phyloP scores from a whole-genome alignment of 495 filamentous ascomycete species.

The Penicillium coprophilum region DNA sequence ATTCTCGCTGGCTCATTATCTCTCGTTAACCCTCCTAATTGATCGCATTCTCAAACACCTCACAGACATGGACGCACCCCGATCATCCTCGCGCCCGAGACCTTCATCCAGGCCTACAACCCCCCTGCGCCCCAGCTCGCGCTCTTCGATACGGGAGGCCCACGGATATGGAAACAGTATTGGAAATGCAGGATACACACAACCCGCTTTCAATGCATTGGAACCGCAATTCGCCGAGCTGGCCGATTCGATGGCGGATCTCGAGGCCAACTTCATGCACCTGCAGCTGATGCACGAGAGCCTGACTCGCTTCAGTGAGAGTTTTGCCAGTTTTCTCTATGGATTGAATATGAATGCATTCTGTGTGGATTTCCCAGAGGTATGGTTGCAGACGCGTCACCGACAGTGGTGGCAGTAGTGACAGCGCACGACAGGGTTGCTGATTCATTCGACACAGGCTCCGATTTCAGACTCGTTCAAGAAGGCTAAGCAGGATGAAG shows the following conservation, averaged over 20 bases:
- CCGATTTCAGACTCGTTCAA: constrained; percentile 72
- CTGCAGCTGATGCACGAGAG: constrained; percentile 97
- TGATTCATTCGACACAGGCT: constrained; percentile 42
- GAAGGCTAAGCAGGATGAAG: constrained; percentile 59
- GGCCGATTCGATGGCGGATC: constrained; percentile 88
- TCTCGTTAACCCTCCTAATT: neutral
- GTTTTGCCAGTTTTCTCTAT: constrained; percentile 92
- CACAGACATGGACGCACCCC: constrained; percentile 38
- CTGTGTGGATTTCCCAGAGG: constrained; percentile 97
- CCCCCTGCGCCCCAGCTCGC: constrained; percentile 86
- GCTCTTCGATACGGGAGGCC: constrained; percentile 77
- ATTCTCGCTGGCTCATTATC: neutral
- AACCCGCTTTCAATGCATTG: constrained; percentile 76
- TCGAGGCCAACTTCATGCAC: constrained; percentile 97
- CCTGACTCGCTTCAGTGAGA: constrained; percentile 89
- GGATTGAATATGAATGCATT: constrained; percentile 99
- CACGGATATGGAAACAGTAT: constrained; percentile 53
- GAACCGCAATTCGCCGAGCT: constrained; percentile 91
- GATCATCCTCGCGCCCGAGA: constrained; percentile 44
- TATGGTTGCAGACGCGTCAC: constrained; percentile 30
- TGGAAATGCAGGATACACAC: constrained; percentile 46
- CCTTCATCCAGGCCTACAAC: constrained; percentile 81
- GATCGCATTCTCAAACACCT: constrained; percentile 1
- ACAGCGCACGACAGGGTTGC: constrained; percentile 5
- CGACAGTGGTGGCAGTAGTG: neutral